A percentile compares a stretch with the other conserved stretches of the same genome.
These are phyloP conservation scores for Penicillium frequentans DNA, from an alignment of 2,329 filamentous ascomycete species.

Conservation along the genomic window DNA sequence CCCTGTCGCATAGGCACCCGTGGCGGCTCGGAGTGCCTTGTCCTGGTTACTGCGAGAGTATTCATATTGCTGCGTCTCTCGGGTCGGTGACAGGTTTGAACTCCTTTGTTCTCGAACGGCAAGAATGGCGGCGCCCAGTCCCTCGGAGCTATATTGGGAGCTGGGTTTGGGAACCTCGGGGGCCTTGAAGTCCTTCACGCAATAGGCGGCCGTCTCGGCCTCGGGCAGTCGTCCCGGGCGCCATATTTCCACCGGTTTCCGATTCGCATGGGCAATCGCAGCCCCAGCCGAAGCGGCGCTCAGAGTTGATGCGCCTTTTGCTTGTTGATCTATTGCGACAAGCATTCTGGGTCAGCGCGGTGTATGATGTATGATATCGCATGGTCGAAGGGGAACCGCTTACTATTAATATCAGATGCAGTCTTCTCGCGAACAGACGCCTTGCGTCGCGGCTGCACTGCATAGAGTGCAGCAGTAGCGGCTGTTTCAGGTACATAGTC, in stretches of 20 bases:
- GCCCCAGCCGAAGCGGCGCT: slow-evolving; percentile 65
- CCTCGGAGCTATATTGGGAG: slow-evolving; percentile 62
- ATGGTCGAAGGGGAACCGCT: slow-evolving; percentile 7
- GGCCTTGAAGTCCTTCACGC: slow-evolving; percentile 60
- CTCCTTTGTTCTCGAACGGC: slow-evolving; percentile 46
- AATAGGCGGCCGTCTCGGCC: slow-evolving; percentile 59
- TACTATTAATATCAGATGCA: slow-evolving; percentile 19
- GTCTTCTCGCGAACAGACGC: slow-evolving; percentile 23
- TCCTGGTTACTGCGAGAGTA: slow-evolving; percentile 56
- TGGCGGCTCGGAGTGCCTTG: slow-evolving; percentile 72
- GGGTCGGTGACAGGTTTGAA: slow-evolving; percentile 11
- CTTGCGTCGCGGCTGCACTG: slow-evolving; percentile 45
- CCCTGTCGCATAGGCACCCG: slow-evolving; percentile 65
- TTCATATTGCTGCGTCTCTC: slow-evolving; percentile 19
- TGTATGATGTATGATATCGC: background rate
- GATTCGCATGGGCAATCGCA: slow-evolving; percentile 71
- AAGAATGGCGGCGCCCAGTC: slow-evolving; percentile 72
- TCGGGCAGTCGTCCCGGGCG: slow-evolving; percentile 63
- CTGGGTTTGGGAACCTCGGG: slow-evolving; percentile 19
- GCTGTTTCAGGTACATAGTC: slow-evolving; percentile 38
- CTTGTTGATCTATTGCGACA: slow-evolving; percentile 21
- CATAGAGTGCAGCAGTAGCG: slow-evolving; percentile 62
- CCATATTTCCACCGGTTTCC: slow-evolving; percentile 65
- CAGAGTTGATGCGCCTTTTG: slow-evolving; percentile 60
- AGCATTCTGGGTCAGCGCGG: slow-evolving; percentile 5